Evolutionary conservation across 805 yeast species (phyloP).

Genomic region (Pichia occidentalis): DNA sequence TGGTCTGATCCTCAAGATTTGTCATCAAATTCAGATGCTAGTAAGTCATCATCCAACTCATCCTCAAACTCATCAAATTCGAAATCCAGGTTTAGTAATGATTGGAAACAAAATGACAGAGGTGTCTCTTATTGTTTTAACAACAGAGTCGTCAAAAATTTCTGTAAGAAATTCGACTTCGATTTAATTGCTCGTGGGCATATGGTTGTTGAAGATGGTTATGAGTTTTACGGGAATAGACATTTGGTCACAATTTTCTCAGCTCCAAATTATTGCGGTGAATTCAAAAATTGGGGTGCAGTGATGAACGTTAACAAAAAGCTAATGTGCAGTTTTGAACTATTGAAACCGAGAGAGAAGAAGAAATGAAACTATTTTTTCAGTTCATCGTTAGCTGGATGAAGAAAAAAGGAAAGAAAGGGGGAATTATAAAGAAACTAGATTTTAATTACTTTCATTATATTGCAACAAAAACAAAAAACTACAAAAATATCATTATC

Average conservation of each 20-base stretch:
- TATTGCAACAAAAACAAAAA: neutral
- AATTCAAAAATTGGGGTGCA: slow-evolving; percentile 74
- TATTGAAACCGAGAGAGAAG: slow-evolving; percentile 30
- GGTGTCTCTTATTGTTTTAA: slow-evolving; percentile 80
- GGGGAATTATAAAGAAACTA: too few relatives aligned
- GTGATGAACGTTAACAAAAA: slow-evolving; percentile 67
- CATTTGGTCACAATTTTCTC: slow-evolving; percentile 72
- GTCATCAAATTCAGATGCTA: neutral
- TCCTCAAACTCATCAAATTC: slow-evolving; percentile 1
- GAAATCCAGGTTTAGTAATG: slow-evolving; percentile 20
- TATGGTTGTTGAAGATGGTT: slow-evolving; percentile 88
- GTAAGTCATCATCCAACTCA: neutral
- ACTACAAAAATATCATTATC: too few relatives aligned
- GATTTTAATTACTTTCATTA: too few relatives aligned
- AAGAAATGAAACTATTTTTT: slow-evolving; percentile 1
- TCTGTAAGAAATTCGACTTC: slow-evolving; percentile 58
- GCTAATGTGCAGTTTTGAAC: slow-evolving; percentile 64
- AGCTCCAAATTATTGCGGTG: slow-evolving; percentile 84
- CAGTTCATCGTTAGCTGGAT: neutral
- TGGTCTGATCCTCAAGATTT: slow-evolving; percentile 74
- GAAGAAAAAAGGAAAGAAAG: neutral
- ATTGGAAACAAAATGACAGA: slow-evolving; percentile 78
- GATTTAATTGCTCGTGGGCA: slow-evolving; percentile 79
- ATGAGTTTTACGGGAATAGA: slow-evolving; percentile 71
- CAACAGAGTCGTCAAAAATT: slow-evolving; percentile 63